These are phyloP conservation scores for Wallacemonas sp. DNA, from an alignment of 208 protist genomes.

Conservation along the genomic window DNA sequence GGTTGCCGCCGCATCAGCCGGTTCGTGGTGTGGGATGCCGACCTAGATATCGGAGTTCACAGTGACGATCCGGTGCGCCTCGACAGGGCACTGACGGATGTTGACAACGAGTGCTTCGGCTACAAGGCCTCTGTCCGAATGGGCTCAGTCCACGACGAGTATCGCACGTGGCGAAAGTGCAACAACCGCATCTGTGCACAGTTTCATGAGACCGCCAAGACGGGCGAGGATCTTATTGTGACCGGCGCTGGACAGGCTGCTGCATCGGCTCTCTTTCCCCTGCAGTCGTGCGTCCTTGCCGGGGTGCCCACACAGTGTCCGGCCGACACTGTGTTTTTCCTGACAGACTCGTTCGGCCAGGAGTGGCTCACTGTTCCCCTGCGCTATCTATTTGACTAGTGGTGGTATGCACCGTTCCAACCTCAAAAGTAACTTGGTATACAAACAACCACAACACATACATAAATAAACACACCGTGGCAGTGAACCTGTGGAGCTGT, in stretches of 20 bases:
- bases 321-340: constrained; percentile 57
- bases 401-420: too few relatives aligned
- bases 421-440: too few relatives aligned
- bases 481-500: too few relatives aligned
- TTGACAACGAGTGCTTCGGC: constrained; percentile 58
- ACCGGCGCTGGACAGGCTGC: constrained; percentile 43
- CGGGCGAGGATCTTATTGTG: constrained; percentile 18
- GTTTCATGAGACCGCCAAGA: constrained; percentile 47
- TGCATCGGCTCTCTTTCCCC: constrained; percentile 48
- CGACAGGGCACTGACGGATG: constrained; percentile 10
- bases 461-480: too few relatives aligned
- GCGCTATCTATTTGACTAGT: constrained; percentile 36
- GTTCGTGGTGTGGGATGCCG: constrained; percentile 82
- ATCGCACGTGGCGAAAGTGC: constrained; percentile 69
- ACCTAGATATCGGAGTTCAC: constrained; percentile 75
- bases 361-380: constrained; percentile 69
- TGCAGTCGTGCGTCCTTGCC: constrained; percentile 54
- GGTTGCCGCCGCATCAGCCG: constrained; percentile 60
- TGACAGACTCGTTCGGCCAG: constrained; percentile 62
- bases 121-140: constrained; percentile 20
- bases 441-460: too few relatives aligned
- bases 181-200: constrained; percentile 73
- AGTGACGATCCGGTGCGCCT: constrained; percentile 26
- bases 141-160: constrained; percentile 23
- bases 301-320: constrained; percentile 55